phyloP scores from a whole-genome alignment of 78 protist species.

The Blattamonas nauphoetae region DNA sequence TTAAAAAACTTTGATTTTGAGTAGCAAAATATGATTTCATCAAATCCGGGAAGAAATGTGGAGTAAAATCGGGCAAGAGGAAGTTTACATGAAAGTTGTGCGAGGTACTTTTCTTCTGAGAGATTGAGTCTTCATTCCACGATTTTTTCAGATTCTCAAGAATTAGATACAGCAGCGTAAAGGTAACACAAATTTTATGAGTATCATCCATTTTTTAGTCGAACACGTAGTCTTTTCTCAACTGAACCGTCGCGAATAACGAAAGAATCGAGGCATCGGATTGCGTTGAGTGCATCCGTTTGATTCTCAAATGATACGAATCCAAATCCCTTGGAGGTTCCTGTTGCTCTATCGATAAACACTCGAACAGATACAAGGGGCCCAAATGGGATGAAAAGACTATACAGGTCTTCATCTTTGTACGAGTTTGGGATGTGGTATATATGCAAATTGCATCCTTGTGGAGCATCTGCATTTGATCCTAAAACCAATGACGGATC shows the following conservation, averaged over 20 bases:
- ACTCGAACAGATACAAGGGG: not conserved
- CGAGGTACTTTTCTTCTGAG: too few relatives aligned
- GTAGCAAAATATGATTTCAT: too few relatives aligned
- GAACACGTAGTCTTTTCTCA: not conserved
- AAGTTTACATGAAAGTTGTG: too few relatives aligned
- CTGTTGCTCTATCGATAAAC: not conserved
- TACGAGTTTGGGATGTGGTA: not conserved
- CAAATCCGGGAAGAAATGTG: too few relatives aligned
- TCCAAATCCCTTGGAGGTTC: not conserved
- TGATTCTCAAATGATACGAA: not conserved
- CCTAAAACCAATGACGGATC: too few relatives aligned
- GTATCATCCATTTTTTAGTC: not conserved
- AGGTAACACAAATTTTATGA: too few relatives aligned
- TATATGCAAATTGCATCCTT: not conserved
- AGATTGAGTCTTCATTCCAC: too few relatives aligned
- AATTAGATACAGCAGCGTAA: too few relatives aligned
- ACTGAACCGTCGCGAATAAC: not conserved
- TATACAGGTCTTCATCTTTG: not conserved
- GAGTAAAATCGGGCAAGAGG: too few relatives aligned
- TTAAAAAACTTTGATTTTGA: too few relatives aligned
- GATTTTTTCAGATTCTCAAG: too few relatives aligned
- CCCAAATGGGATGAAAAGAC: not conserved
- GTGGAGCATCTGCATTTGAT: not conserved
- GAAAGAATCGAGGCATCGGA: not conserved
- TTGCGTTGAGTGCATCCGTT: not conserved